These are phyloP conservation scores for Chlamydomonas applanata DNA, from an alignment of 139 green algal genomes.

Conservation along the genomic window DNA sequence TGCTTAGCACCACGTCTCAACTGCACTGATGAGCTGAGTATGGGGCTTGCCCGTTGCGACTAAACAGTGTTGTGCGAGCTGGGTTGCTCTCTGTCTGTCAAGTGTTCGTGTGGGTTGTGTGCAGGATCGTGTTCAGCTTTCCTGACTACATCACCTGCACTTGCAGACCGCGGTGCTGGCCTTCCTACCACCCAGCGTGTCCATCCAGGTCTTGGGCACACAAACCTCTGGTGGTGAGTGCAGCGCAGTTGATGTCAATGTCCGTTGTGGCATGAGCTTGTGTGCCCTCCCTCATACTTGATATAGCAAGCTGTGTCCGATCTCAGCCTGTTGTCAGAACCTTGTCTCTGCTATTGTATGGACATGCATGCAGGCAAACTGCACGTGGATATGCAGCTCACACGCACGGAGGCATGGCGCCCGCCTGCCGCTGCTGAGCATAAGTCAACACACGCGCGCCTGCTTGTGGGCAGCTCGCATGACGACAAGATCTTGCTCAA, in stretches of 20 bases:
- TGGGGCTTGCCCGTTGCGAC: not conserved
- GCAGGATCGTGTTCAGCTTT: not conserved
- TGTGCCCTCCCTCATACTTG: not conserved
- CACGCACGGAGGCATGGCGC: not conserved
- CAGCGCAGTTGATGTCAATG: not conserved
- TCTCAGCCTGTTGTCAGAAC: not conserved
- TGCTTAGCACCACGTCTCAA: not conserved
- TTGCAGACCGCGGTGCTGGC: not conserved
- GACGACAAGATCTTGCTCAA: slow-evolving; percentile 66
- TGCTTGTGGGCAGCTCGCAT: slow-evolving; percentile 62
- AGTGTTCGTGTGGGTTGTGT: too few species aligned
- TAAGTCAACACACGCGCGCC: slow-evolving; percentile 22
- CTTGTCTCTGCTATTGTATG: not conserved
- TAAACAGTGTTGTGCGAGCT: not conserved
- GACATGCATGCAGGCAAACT: not conserved
- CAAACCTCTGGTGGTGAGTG: not conserved
- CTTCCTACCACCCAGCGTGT: not conserved
- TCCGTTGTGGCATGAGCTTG: not conserved
- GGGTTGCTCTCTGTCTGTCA: too few species aligned
- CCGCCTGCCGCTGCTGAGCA: not conserved
- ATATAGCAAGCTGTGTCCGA: not conserved
- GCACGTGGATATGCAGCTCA: slow-evolving; percentile 27
- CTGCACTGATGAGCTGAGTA: not conserved
- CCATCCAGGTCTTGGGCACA: not conserved
- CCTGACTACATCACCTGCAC: too few species aligned